Evolutionary conservation across 2,329 filamentous ascomycete genomes (phyloP), one percentile per base, ranked within the genome.

Genomic region (Pyricularia grisea): DNA sequence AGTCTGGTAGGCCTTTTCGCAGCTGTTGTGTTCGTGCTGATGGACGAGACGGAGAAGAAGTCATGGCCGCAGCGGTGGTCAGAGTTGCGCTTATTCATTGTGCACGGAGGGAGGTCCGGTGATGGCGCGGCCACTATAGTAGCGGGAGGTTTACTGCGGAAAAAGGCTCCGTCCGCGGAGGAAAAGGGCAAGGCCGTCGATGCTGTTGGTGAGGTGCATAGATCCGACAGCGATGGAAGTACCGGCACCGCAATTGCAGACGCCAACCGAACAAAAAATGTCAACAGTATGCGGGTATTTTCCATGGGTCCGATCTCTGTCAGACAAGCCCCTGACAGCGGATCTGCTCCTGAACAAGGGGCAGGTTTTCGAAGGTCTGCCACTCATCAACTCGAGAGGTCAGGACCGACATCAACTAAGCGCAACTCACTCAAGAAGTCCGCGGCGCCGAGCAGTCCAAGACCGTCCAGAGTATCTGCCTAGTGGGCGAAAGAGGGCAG

Each of bases 1-100:
- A 71, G 69, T 20, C 17, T 69, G 10, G 5, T 70, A 7, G 58
- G 31, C 5, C 17, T 72, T 27, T n/a, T 72, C 30, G 27, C 36
- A 9, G 70, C 66, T 20, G 69, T 72, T 17, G 4, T 20, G n/a
- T 71, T 72, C 60, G 31, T 70, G 12, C 68, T 72, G 27, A 9
- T 50, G 25, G 67, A 71, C 25, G 72, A 71, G 58, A 33, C 30
- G 12, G 64, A 63, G 30, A 55, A 25, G 17, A 68, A 61, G 31
- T n/a, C 68, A 10, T 10, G 30, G 36, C 33, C 27, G 3, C 58
- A 70, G 42, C 65, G 63, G 5, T 70, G 68, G 68, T 61, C 60
- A 42, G 71, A 64, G 12, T 10, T 71, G 60, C 68, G 27, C 30
- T 30, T n/a, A 2, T 60, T 65, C 12, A 3, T 69, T 2, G 50